Evolutionary conservation across 2,329 filamentous ascomycete species (phyloP), one percentile per base, ranked within the genome.

Genomic region (Colletotrichum phormii): DNA sequence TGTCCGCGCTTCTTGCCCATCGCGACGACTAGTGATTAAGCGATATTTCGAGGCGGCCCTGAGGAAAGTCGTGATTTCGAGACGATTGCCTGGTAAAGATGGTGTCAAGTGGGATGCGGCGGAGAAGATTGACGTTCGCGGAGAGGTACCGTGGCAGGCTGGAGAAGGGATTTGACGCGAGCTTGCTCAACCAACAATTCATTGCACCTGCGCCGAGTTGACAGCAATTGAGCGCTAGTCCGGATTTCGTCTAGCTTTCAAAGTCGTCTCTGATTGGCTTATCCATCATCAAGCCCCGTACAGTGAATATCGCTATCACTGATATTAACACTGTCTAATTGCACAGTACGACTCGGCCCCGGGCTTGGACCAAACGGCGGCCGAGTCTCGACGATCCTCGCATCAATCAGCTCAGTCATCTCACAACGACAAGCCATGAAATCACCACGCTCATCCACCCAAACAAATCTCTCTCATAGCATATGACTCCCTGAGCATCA

Each of bases 1-100:
- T 94, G 92, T 77, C 92, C 91, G 82, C 95, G 93, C 90, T 95
- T 96, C 86, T 97, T 98, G 78, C 92, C 93, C 92, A 97, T 96
- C 73, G 74, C 76, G 76, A 66, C 42, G 68, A 42, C n/a, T 11
- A 7, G 1, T 33, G 22, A 49, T 22, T 18, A 4, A 12, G 18
- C 5, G 13, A n/a, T 13, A 9, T n/a, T 35, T n/a, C 12, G 24
- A 35, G 8, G 8, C 12, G 13, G 13, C 26, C 3, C 26, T 42
- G 8, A 4, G 7, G 8, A 3, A 7, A 8, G 3, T 26, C 46
- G 29, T 26, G 13, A 33, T 37, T 5, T 8, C 3, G 29, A 26
- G 51, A 15, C 49, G 18, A 35, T 15, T n/a, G 35, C 37, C 13
- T 8, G 33, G 62, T 15, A 4, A 57, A 12, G 54, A 58, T 29